Evolutionary conservation across 495 filamentous ascomycete species (phyloP).

Genomic region (Aspergillus biplanus): DNA sequence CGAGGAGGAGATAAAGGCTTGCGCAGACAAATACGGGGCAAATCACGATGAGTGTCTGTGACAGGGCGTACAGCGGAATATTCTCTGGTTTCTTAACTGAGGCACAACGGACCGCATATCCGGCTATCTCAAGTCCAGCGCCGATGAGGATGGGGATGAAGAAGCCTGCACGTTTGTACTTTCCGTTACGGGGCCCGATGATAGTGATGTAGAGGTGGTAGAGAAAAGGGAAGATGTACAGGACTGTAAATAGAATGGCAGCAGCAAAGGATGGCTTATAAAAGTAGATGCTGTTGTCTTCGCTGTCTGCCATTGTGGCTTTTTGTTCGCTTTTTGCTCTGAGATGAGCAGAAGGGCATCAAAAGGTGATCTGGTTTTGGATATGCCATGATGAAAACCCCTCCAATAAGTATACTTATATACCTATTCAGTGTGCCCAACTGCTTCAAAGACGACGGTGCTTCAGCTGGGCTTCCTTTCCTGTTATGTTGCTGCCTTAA

Average conservation of each 20-base stretch:
- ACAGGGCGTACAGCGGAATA: background rate
- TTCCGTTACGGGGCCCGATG: background rate
- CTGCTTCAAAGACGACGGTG: background rate
- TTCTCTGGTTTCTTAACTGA: background rate
- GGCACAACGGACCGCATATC: background rate
- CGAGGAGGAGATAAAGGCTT: background rate
- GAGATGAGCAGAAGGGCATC: background rate
- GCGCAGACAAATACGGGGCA: background rate
- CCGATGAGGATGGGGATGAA: background rate
- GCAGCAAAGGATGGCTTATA: conserved; percentile 11
- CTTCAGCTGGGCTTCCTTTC: background rate
- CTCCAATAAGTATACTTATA: background rate
- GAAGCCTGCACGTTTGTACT: background rate
- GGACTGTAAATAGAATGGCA: background rate
- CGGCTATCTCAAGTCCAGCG: background rate
- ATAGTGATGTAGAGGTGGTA: conserved; percentile 13
- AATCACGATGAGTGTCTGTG: background rate
- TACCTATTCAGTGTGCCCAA: background rate
- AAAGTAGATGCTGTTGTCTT: conserved; percentile 13
- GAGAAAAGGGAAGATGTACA: conserved; percentile 7
- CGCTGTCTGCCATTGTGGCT: conserved; percentile 2
- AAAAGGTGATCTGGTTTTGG: background rate
- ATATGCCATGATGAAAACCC: background rate
- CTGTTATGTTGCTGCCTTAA: too few species aligned
- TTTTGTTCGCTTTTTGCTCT: background rate